Conservation (phyloP, 163 green algal species). For the Chlamydomonas reinhardtii region DNA sequence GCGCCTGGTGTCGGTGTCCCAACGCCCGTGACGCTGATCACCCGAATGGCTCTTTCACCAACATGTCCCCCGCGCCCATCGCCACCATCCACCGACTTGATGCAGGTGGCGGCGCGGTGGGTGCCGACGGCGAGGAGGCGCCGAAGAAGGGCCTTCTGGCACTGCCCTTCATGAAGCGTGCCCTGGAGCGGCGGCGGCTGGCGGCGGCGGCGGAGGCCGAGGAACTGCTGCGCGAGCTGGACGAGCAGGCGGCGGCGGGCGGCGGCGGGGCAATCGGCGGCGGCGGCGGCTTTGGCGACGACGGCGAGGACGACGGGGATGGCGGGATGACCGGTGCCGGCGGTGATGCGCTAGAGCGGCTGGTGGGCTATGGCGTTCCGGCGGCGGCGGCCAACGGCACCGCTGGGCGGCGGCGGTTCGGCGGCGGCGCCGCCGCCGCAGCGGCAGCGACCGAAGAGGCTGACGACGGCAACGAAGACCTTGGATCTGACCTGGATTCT, state of each 20-base stretch:
- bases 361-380: constrained; percentile 38
- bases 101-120: neutral
- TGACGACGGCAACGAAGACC: neutral
- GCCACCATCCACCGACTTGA: no score
- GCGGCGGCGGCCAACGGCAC: neutral
- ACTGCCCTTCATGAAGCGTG: constrained; percentile 95
- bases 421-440: constrained; percentile 18
- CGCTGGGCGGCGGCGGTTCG: constrained; percentile 58
- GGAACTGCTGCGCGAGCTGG: constrained; percentile 68
- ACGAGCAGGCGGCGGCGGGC: constrained; percentile 59
- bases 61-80: no score
- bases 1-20: no score
- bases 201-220: constrained; percentile 79
- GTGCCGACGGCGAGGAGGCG: neutral
- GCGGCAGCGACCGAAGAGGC: neutral
- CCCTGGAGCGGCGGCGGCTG: constrained; percentile 79
- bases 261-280: constrained; percentile 21
- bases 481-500: constrained; percentile 20
- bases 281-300: constrained; percentile 50
- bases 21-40: no score
- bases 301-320: neutral
- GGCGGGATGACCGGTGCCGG: constrained; percentile 6
- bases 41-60: no score
- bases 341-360: constrained; percentile 5
- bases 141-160: constrained; percentile 84